Base-by-base conservation (phyloP, 805 yeast genomes). In the Cyberlindnera saturnus region DNA sequence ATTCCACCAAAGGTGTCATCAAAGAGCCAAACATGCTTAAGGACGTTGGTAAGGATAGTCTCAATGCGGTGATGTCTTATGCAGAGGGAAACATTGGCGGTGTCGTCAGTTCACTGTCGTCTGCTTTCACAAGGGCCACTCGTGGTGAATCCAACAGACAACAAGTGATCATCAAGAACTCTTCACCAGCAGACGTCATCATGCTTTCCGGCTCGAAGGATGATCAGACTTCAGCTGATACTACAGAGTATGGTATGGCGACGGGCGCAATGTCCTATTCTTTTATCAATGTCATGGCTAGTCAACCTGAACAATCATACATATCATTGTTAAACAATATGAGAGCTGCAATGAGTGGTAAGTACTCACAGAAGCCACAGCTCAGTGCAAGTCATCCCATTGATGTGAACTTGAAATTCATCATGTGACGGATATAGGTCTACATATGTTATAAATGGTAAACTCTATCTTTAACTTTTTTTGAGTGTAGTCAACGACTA, bases 231-330 rank as follows among this genome's bases (percentile, higher is more conserved):
- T 43, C 52, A 43, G 89, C 89, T 6, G 89, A 82, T 57, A 80
- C 89, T 0, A 65, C 66, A 10, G 81, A 79, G 51, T 75, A 73
- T 16, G 86, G 86, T 9, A 57, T 60, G n/a, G 73, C 79, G 29
- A 82, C 89, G 0, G 89, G 89, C 40, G 89, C 89, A 8, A 79
- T 82, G 82, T 78, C 85, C 36, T 81, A 75, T 64, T 79, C 88
- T 1, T 81, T 83, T 52, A 70, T 82, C 41, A 66, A 67, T 43
- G 87, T 82, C 13, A 65, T 82, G 73, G 59, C 65, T 28, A 66
- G 69, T 36, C 70, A 73, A 49, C 77, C 80, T 7, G 64, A 70
- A 43, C 87, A 81, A 61, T 68, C 78, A 29, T 83, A 79, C 57
- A 54, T 82, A 45, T 69, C 82, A 6, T 65, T 83, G 46, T 66